Evolutionary conservation across 768 basidiomycete genomes (phyloP).

Genomic region (Leccinum sublutescens): DNA sequence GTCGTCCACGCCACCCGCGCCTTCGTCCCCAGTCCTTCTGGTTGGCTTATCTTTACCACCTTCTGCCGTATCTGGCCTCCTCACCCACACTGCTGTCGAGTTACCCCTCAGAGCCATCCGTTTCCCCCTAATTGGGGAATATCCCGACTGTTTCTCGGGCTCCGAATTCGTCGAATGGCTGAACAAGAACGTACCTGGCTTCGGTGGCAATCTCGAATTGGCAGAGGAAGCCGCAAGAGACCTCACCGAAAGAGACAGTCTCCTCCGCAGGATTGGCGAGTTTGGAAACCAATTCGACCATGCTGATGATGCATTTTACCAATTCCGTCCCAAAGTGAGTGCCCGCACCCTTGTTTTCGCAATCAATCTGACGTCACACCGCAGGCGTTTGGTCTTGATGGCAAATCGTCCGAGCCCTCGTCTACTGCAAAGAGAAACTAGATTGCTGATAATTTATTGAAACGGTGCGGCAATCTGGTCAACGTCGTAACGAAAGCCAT

Average conservation of each 20-base stretch:
- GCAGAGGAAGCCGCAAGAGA: conserved; percentile 71
- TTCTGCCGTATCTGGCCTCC: conserved; percentile 62
- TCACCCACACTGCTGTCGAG: conserved; percentile 68
- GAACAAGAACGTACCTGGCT: conserved; percentile 70
- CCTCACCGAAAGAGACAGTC: conserved; percentile 50
- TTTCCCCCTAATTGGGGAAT: conserved; percentile 81
- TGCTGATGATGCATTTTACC: too few species aligned
- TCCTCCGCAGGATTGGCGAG: conserved; percentile 48
- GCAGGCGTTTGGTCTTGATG: conserved; percentile 32
- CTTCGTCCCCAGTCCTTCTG: conserved; percentile 60
- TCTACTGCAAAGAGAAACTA: conserved; percentile 31
- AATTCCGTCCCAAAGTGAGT: conserved; percentile 76
- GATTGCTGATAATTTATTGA: conserved; percentile 57
- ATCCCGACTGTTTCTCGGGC: conserved; percentile 25
- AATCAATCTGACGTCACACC: conserved; percentile 20
- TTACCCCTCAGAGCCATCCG: conserved; percentile 59
- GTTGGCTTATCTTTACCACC: conserved; percentile 73
- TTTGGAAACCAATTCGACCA: conserved; percentile 2
- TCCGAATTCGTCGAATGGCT: conserved; percentile 89
- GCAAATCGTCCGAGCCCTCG: conserved; percentile 24
- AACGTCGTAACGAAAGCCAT: conserved; percentile 74
- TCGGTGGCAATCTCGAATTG: conserved; percentile 73
- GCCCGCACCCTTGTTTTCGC: conserved; percentile 9
- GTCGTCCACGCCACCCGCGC: conserved; percentile 36
- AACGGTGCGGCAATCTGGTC: conserved; percentile 67